Base-by-base conservation (phyloP, 2,329 filamentous ascomycete genomes). In the Macrophomina phaseolina region DNA sequence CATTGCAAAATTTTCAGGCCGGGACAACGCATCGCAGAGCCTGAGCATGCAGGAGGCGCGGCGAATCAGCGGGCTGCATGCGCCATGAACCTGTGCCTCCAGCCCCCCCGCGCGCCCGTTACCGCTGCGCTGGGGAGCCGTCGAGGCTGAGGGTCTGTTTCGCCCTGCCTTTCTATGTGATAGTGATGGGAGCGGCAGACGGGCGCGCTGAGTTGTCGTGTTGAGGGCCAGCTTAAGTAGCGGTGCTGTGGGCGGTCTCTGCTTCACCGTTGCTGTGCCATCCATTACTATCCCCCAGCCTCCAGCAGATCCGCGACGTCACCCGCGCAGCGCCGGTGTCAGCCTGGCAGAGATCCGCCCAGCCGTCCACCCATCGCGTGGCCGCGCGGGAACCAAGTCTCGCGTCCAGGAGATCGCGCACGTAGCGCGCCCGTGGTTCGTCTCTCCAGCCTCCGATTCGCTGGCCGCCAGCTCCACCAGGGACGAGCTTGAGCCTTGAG, bases 371-470 rank as follows among this genome's bases (percentile, higher is more conserved):
- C 34, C 18, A n/a, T 58, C 53, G 34, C 53, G 34, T 58, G 40
- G 36, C 53, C 64, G 65, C 64, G 65, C 69, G 68, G 71, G 67
- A 68, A 70, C 68, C 71, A 69, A 42, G 60, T 51, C 65, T 70
- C 68, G 69, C 69, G 68, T 70, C 70, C 67, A 70, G 68, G 62
- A 70, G 67, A 69, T 72, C 70, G 53, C 67, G 60, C 65, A 30
- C 45, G 69, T 71, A 71, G 71, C 69, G 71, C 68, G 66, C 64
- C 71, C 53, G 68, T 72, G 72, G 71, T 73, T 73, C 71, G 72
- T 69, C 68, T 36, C 58, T 45, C 58, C 58, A 62, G 58, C 58
- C 58, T 63, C 61, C 61, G 61, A 64, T 64, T 64, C 61, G 61
- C 61, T 53, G 45, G 58, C 58, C 58, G 42, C 42, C 42, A 48